Base-by-base conservation (phyloP, 306 rosid species). In the Cucumis sativus region DNA sequence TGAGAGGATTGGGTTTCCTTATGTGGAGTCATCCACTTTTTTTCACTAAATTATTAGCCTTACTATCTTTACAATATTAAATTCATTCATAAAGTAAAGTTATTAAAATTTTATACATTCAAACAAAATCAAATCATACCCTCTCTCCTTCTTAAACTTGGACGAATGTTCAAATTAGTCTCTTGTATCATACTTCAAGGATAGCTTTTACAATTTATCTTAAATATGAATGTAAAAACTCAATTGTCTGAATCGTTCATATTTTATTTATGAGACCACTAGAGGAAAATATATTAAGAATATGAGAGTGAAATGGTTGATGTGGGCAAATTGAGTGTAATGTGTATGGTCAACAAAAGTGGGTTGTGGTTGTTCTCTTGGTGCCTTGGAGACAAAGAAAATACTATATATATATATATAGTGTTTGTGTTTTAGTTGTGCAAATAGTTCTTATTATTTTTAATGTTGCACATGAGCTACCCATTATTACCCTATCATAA, bases 321-420 rank as follows among this genome's bases (percentile, higher is more conserved):
- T 68, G 55, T 20, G 47, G 55, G 2, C n/a, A 41, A n/a, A 68
- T 39, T n/a, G 54, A n/a, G 37, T 33, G 37, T 33, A 33, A 2
- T 67, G 10, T 41, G 8, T 33, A 33, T 21, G 59, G 76, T 70
- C 23, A 47, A 49, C 60, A 25, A 45, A 45, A 45, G 39, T 15
- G 15, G 59, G 76, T 15, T 49, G 13, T 39, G 18, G 28, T 66
- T 37, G 49, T 66, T 66, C 66, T 66, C 66, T 60, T 23, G 37
- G 39, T 71, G 21, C 60, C 76, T 71, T 49, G 76, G 76, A 49
- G 41, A 49, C 40, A 33, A 71, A 71, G 76, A 49, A 71, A 71
- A 25, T 68, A 43, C 56, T 12, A 68, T 68, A 20, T 43, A 39
- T 65, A 4, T 33, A 10, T 66, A 2, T 28, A 2, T 28, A 1